These are phyloP conservation scores for Xanthoconium stramineum DNA, from an alignment of 768 basidiomycete species.

Conservation along the genomic window DNA sequence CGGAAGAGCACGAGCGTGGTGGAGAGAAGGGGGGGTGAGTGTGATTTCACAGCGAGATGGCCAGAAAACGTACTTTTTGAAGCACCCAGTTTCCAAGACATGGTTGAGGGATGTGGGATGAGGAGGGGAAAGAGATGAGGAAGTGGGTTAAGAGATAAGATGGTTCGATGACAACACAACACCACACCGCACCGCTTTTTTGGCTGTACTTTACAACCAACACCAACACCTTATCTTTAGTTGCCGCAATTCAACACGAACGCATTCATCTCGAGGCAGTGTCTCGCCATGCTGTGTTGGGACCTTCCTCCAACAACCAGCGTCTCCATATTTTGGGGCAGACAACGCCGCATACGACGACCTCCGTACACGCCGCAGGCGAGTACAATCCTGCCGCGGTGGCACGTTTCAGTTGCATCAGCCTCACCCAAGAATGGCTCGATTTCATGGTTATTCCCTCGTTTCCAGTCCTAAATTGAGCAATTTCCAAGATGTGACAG, in stretches of 20 bases:
- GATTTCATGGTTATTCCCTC: no score
- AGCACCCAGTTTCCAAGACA: constrained; percentile 58
- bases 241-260: no score
- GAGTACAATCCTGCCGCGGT: neutral
- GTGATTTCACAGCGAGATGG: neutral
- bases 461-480: no score
- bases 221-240: no score
- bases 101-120: constrained; percentile 18
- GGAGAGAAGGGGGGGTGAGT: neutral
- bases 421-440: no score
- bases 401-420: neutral
- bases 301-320: no score
- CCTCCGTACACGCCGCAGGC: no score
- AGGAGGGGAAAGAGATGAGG: neutral
- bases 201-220: no score
- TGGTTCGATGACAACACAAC: constrained; percentile 1
- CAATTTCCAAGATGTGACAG: no score
- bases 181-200: constrained; percentile 3
- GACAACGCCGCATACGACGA: no score
- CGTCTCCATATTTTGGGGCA: no score
- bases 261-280: neutral
- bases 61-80: constrained; percentile 30
- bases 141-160: constrained; percentile 5
- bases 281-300: neutral
- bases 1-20: no score